A percentile compares a stretch with the other conserved stretches of the same genome.
phyloP scores from a whole-genome alignment of 306 rosid species.

The Cucumis cinereus region DNA sequence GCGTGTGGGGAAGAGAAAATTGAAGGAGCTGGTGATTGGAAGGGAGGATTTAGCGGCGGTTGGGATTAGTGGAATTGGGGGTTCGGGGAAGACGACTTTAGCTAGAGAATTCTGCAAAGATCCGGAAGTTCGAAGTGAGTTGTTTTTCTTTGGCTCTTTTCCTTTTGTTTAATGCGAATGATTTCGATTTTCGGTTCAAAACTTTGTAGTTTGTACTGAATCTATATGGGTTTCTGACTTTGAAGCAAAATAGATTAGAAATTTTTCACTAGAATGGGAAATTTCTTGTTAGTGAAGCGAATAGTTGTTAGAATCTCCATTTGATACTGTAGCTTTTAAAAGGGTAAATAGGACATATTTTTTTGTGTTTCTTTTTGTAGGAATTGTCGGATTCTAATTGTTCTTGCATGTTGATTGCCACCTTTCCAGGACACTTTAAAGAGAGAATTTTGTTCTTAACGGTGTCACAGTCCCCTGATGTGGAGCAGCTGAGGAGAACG shows the following conservation, averaged over 20 bases:
- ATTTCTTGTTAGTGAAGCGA: background rate
- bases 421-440: conserved; percentile 42
- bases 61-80: conserved; percentile 76
- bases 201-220: background rate
- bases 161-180: background rate
- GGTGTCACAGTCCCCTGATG: conserved; percentile 78
- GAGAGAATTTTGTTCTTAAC: conserved; percentile 68
- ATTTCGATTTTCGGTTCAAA: background rate
- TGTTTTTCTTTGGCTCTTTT: background rate
- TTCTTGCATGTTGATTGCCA: background rate
- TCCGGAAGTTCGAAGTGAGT: conserved; percentile 60
- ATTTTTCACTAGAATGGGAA: background rate
- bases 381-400: background rate
- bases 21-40: conserved; percentile 42
- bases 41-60: conserved; percentile 33
- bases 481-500: conserved; percentile 43
- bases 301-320: background rate
- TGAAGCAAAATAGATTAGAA: background rate
- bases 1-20: conserved; percentile 50
- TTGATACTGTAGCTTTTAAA: background rate
- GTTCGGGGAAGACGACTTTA: conserved; percentile 90
- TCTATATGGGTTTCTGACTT: conserved; percentile 3
- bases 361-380: background rate
- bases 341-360: background rate
- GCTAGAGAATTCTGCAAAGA: conserved; percentile 64